phyloP scores from a whole-genome alignment of 495 filamentous ascomycete species.

The Neurospora sp. region DNA sequence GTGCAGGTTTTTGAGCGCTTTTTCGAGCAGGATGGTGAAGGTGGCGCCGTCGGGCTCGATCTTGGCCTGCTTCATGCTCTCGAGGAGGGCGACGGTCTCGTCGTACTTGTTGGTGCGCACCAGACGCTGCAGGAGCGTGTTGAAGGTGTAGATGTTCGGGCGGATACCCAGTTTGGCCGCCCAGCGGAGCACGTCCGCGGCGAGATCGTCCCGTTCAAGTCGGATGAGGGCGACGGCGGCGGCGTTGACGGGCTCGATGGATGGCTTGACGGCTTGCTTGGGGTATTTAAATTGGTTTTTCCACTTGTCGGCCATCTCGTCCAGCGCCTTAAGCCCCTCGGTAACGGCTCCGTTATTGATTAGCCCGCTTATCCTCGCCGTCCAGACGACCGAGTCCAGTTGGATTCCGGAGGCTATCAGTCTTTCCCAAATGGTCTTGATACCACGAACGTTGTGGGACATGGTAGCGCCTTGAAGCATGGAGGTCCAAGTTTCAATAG shows the following conservation, averaged over 20 bases:
- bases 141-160: conserved; percentile 57
- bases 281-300: conserved; percentile 16
- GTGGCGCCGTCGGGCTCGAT: conserved; percentile 30
- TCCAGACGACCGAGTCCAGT: conserved; percentile 52
- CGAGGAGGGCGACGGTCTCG: conserved; percentile 32
- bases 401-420: conserved; percentile 39
- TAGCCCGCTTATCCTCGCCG: conserved; percentile 49
- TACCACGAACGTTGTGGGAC: conserved; percentile 34
- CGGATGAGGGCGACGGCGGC: conserved; percentile 37
- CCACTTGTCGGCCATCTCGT: conserved; percentile 51
- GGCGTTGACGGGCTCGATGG: conserved; percentile 53
- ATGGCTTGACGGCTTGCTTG: conserved; percentile 39
- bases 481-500: conserved; percentile 46
- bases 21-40: conserved; percentile 35
- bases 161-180: conserved; percentile 45
- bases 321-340: conserved; percentile 44
- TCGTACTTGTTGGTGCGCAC: conserved; percentile 34
- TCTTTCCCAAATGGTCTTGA: conserved; percentile 50
- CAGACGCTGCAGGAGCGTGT: conserved; percentile 49
- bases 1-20: conserved; percentile 17
- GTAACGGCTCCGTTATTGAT: conserved; percentile 37
- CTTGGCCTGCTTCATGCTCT: conserved; percentile 23
- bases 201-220: conserved; percentile 19
- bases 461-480: conserved; percentile 52
- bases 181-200: conserved; percentile 46